Percentiles rank a stretch among this genome's conserved stretches.
Conservation (phyloP, 2,329 filamentous ascomycete species). For the Ceratocystis variospora region DNA sequence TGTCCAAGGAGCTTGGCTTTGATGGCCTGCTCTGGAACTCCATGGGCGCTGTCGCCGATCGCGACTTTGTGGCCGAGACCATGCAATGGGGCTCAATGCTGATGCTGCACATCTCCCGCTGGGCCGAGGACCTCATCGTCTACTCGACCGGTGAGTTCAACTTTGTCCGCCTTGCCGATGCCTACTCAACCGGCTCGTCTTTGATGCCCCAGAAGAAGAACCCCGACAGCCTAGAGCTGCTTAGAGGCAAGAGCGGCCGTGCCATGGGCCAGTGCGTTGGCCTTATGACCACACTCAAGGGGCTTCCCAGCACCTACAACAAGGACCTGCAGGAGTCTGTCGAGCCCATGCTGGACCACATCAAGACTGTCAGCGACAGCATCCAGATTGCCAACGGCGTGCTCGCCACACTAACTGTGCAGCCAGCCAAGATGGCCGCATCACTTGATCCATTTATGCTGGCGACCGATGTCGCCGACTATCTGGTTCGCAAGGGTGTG, state of each 20-base stretch:
- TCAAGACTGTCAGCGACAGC: slow-evolving; percentile 70
- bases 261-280: slow-evolving; percentile 72
- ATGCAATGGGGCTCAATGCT: slow-evolving; percentile 68
- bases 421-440: slow-evolving; percentile 62
- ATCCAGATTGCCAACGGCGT: slow-evolving; percentile 73
- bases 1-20: slow-evolving; percentile 71
- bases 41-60: slow-evolving; percentile 60
- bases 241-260: slow-evolving; percentile 62
- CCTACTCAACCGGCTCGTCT: slow-evolving; percentile 62
- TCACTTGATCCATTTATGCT: slow-evolving; percentile 75
- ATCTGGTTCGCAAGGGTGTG: slow-evolving; percentile 50
- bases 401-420: slow-evolving; percentile 55
- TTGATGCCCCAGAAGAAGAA: slow-evolving; percentile 84
- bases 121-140: slow-evolving; percentile 76
- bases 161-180: slow-evolving; percentile 62
- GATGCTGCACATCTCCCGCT: slow-evolving; percentile 67
- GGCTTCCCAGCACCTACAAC: slow-evolving; percentile 72
- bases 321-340: slow-evolving; percentile 84
- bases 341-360: slow-evolving; percentile 71
- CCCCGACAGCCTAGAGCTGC: slow-evolving; percentile 54
- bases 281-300: slow-evolving; percentile 54
- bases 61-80: slow-evolving; percentile 71
- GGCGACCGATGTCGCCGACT: slow-evolving; percentile 55
- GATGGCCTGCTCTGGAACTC: slow-evolving; percentile 62
- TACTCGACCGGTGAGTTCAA: slow-evolving; percentile 66